phyloP scores from a whole-genome alignment of 257 asterid genomes.

The Misopates orontium region DNA sequence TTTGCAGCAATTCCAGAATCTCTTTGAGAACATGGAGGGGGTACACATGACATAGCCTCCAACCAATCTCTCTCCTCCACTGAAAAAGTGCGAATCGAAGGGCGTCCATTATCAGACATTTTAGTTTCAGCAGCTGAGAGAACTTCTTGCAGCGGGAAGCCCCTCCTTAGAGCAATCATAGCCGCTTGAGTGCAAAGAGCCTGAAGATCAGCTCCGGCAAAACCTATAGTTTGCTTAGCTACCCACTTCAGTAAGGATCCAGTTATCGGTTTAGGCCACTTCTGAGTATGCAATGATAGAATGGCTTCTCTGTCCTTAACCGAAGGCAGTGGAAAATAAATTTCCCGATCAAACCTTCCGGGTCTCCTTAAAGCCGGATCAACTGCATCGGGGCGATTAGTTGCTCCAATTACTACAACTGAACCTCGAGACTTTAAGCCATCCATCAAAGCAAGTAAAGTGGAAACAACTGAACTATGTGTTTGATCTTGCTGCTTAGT shows the following conservation, averaged over 20 bases:
- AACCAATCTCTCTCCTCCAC: slow-evolving; percentile 98
- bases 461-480: slow-evolving; percentile 97
- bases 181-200: slow-evolving; percentile 99
- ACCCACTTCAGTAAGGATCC: slow-evolving; percentile 86
- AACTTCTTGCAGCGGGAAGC: slow-evolving; percentile 80
- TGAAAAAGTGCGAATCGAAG: slow-evolving; percentile 61
- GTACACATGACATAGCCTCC: slow-evolving; percentile 79
- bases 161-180: slow-evolving; percentile 74
- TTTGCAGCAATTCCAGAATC: slow-evolving; percentile 84
- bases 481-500: slow-evolving; percentile 93
- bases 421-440: slow-evolving; percentile 97
- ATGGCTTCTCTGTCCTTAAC: slow-evolving; percentile 88
- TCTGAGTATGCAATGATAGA: slow-evolving; percentile 80
- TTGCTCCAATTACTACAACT: slow-evolving; percentile 95
- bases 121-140: slow-evolving; percentile 62
- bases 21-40: slow-evolving; percentile 94
- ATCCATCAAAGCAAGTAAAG: slow-evolving; percentile 97
- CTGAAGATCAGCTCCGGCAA: slow-evolving; percentile 99
- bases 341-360: slow-evolving; percentile 97
- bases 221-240: slow-evolving; percentile 84
- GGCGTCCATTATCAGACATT: slow-evolving; percentile 39
- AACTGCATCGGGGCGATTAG: slow-evolving; percentile 97
- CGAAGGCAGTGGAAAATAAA: slow-evolving; percentile 92
- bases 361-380: slow-evolving; percentile 99
- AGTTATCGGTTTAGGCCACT: slow-evolving; percentile 88